phyloP scores from a whole-genome alignment of 2,329 filamentous ascomycete species.

The Ceratocystis eucalypticola region DNA sequence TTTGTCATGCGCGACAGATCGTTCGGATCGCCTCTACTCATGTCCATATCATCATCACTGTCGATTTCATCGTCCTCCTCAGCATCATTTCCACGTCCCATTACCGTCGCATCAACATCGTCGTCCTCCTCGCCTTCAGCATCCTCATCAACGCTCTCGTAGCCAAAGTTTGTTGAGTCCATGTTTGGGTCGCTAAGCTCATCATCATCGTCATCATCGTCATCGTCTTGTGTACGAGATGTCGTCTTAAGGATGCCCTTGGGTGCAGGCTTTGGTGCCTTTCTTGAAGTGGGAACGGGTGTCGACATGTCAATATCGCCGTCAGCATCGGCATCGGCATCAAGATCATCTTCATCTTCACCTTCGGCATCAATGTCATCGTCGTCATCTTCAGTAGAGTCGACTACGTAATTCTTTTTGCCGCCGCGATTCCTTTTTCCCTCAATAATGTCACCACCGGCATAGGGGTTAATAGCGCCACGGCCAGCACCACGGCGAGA shows the following conservation, averaged over 20 bases:
- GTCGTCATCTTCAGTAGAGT: constrained; percentile 38
- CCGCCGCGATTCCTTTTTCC: constrained; percentile 41
- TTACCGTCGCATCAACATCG: constrained; percentile 22
- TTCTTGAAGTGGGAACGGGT: constrained; percentile 25
- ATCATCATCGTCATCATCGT: constrained; percentile 39
- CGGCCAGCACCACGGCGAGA: constrained; percentile 28
- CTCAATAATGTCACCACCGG: constrained; percentile 35
- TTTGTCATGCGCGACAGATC: constrained; percentile 49
- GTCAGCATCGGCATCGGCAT: constrained; percentile 31
- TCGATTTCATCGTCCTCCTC: constrained; percentile 29
- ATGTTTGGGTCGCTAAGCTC: constrained; percentile 44
- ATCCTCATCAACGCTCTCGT: constrained; percentile 37
- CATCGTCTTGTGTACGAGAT: constrained; percentile 16
- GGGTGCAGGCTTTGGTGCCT: not conserved
- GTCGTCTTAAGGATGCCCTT: constrained; percentile 24
- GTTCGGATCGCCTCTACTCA: constrained; percentile 37
- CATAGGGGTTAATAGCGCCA: constrained; percentile 17
- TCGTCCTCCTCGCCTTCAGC: constrained; percentile 35
- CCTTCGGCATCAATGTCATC: constrained; percentile 29
- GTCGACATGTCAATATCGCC: constrained; percentile 37
- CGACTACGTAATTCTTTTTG: constrained; percentile 48
- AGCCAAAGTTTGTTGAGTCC: constrained; percentile 28
- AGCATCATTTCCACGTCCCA: constrained; percentile 27
- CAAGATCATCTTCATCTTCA: constrained; percentile 28
- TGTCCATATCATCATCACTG: constrained; percentile 31